phyloP scores from a whole-genome alignment of 1,284 basidiomycete genomes.

The Papiliotrema nemorosa region DNA sequence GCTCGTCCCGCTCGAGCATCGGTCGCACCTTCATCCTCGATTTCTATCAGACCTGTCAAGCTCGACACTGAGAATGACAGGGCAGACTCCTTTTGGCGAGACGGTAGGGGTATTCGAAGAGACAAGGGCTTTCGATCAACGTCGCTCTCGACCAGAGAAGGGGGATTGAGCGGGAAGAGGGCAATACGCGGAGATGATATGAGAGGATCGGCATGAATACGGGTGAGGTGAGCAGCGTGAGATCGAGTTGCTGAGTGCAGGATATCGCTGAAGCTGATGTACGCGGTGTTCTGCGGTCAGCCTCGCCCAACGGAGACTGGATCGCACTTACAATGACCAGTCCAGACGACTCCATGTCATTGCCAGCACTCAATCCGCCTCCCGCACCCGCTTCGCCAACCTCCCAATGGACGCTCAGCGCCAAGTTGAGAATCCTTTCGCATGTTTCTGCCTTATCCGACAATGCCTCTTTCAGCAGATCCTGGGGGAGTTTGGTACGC shows the following conservation, averaged over 20 bases:
- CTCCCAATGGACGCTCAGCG: constrained; percentile 36
- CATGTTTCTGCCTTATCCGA: constrained; percentile 12
- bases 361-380: constrained; percentile 30
- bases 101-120: constrained; percentile 37
- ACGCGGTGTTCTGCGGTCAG: constrained; percentile 21
- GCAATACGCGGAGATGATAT: constrained; percentile 26
- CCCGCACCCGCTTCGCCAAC: constrained; percentile 38
- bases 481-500: constrained; percentile 10
- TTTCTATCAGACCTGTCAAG: constrained; percentile 36
- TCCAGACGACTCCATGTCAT: constrained; percentile 26
- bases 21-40: constrained; percentile 36
- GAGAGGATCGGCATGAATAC: constrained; percentile 19
- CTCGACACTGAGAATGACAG: constrained; percentile 32
- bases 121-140: constrained; percentile 22
- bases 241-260: constrained; percentile 28
- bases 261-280: constrained; percentile 32
- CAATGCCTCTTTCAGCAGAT: constrained; percentile 19
- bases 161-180: constrained; percentile 28
- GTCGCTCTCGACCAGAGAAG: constrained; percentile 22
- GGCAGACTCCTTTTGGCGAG: constrained; percentile 12
- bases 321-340: constrained; percentile 28
- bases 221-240: constrained; percentile 36
- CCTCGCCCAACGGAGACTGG: not conserved
- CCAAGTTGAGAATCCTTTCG: constrained; percentile 28
- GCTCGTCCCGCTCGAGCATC: constrained; percentile 22